Evolutionary conservation across 257 asterid genomes (phyloP).

Genomic region (Petunia axillaris): DNA sequence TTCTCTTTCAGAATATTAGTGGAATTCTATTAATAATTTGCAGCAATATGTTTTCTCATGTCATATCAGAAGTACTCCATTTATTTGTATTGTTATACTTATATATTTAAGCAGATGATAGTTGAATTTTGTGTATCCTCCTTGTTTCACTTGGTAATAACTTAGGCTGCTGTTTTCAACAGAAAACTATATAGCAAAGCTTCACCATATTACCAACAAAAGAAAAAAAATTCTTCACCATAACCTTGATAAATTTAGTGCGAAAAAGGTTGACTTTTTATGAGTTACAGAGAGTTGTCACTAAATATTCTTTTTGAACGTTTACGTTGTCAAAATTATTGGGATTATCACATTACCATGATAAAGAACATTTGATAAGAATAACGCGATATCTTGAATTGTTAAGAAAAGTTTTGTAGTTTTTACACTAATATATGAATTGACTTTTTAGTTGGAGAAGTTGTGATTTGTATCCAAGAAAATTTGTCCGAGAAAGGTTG

Average conservation of each 20-base stretch:
- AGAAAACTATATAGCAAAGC: background rate
- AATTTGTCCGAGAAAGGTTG: background rate
- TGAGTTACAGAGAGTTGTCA: background rate
- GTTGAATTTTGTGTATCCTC: conserved; percentile 12
- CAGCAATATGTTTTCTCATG: background rate
- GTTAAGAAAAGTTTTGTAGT: background rate
- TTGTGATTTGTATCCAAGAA: too few relatives aligned
- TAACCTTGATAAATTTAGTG: background rate
- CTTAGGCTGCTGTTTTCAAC: background rate
- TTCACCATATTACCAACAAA: background rate
- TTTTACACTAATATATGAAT: background rate
- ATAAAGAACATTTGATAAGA: background rate
- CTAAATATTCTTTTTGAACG: background rate
- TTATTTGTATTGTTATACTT: background rate
- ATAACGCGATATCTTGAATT: background rate
- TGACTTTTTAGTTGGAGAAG: background rate
- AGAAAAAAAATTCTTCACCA: background rate
- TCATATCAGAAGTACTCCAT: background rate
- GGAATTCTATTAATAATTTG: background rate
- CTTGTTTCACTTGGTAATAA: conserved; percentile 5
- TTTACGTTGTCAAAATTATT: background rate
- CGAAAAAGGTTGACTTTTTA: background rate
- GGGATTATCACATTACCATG: background rate
- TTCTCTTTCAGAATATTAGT: background rate
- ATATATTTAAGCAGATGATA: background rate